phyloP scores from a whole-genome alignment of 1,284 basidiomycete species.

The Cutaneotrichosporon sp. region DNA sequence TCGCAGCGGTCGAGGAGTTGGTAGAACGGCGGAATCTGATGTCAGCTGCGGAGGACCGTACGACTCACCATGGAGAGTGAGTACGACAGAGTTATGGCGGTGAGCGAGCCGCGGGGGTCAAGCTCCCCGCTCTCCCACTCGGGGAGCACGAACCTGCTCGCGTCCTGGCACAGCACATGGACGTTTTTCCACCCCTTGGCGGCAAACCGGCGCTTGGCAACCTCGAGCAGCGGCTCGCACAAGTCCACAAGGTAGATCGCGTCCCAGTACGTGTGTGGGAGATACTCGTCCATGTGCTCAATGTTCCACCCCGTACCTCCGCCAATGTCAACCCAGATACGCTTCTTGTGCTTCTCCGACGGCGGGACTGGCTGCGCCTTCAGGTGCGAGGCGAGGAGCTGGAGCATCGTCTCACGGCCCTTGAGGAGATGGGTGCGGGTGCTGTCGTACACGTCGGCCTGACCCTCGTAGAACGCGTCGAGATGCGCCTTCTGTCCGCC shows the following conservation, averaged over 20 bases:
- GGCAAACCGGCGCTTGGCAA: slow-evolving; percentile 68
- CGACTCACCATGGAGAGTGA: slow-evolving; percentile 66
- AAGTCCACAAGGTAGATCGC: slow-evolving; percentile 73
- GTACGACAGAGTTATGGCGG: slow-evolving; percentile 68
- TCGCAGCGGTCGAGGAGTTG: slow-evolving; percentile 69
- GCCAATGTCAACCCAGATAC: slow-evolving; percentile 77
- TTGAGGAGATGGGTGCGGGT: slow-evolving; percentile 64
- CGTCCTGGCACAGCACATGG: slow-evolving; percentile 72
- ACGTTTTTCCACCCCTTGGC: slow-evolving; percentile 73
- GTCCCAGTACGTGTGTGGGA: slow-evolving; percentile 66
- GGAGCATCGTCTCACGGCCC: slow-evolving; percentile 69
- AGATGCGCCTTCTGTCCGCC: slow-evolving; percentile 50
- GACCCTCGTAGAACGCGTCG: slow-evolving; percentile 64
- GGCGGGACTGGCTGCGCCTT: slow-evolving; percentile 52
- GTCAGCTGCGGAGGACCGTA: background rate
- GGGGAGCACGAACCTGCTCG: slow-evolving; percentile 67
- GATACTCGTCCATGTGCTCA: slow-evolving; percentile 71
- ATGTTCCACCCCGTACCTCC: slow-evolving; percentile 82
- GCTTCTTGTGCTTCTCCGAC: slow-evolving; percentile 45
- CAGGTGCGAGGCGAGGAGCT: slow-evolving; percentile 68
- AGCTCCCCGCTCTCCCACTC: slow-evolving; percentile 58
- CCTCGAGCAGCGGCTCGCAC: slow-evolving; percentile 70
- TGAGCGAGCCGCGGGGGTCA: slow-evolving; percentile 61
- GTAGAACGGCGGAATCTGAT: slow-evolving; percentile 69
- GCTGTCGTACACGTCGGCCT: slow-evolving; percentile 68